Evolutionary conservation across 768 basidiomycete genomes (phyloP), one percentile per base, ranked within the genome.

Genomic region (Sporobolomyces phaffii): DNA sequence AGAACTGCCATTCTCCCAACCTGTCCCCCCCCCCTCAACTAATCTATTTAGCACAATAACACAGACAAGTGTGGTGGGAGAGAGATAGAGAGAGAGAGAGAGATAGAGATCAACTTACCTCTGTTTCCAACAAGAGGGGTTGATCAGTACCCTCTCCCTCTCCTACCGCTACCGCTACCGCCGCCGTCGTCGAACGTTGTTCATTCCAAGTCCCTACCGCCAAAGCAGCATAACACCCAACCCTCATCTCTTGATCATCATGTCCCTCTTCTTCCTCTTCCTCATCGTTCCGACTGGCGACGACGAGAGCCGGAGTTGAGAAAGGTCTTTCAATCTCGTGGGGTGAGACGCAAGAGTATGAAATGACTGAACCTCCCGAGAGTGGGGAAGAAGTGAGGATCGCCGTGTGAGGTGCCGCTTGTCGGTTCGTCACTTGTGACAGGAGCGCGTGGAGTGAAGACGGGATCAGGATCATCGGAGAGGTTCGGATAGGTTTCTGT

Each of bases 61-160:
- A 11, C 24, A 11, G 29, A 5, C 11, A 7, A 1, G 8, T 24
- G 3, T 18, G 13, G 5, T 29, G 15, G 22, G 49, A 47, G 15
- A 45, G n/a, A 49, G 6, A 47, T n/a, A 11, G 33, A 4, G 20
- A 2, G 51, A 20, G 29, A 28, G 10, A 58, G 18, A 31, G 26
- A 41, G 48, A 7, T 20, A 41, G 38, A 5, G 36, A 9, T 38
- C 17, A 5, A 11, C 56, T 44, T 29, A 64, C 65, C 56, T 68
- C 65, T 1, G 70, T 58, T n/a, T 72, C 70, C 43, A 72, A 54
- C 59, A 51, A 52, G 33, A 72, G 44, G 5, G 59, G 58, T 20
- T 71, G 52, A 2, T 6, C 2, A 3, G 29, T 18, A 2, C 14
- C 5, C 31, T 36, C 11, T 20, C 13, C 34, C 22, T 26, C 56